Conservation (phyloP, 257 asterid species). For the Henckelia pumila region DNA sequence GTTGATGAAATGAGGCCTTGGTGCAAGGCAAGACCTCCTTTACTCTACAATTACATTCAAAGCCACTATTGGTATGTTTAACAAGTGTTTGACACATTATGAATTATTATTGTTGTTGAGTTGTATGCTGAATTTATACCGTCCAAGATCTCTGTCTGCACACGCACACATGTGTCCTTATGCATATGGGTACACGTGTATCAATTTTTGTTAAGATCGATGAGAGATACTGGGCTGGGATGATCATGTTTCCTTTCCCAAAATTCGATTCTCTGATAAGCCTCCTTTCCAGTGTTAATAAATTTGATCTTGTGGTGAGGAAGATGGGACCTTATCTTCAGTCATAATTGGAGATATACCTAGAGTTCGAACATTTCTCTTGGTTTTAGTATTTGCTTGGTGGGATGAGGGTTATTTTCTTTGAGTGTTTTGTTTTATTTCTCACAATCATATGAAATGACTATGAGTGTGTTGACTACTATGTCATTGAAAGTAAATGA, state of each 20-base stretch:
- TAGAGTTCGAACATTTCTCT: background rate
- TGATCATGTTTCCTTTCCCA: background rate
- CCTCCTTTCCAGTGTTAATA: background rate
- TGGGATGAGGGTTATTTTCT: background rate
- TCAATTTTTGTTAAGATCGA: background rate
- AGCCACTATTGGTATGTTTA: constrained; percentile 86
- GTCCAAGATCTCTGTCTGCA: constrained; percentile 8
- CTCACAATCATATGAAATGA: background rate
- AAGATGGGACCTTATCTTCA: background rate
- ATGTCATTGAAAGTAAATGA: background rate
- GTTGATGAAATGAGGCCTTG: constrained; percentile 76
- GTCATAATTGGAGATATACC: background rate
- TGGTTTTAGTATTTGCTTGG: background rate
- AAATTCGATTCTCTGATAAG: background rate
- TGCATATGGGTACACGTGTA: background rate
- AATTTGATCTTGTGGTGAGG: background rate
- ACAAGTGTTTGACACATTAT: constrained; percentile 17
- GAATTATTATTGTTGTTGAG: constrained; percentile 20
- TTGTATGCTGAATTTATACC: constrained; percentile 10
- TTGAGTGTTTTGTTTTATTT: background rate
- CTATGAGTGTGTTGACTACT: background rate
- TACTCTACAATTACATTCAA: constrained; percentile 87
- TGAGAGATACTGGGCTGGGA: background rate
- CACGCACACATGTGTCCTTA: background rate
- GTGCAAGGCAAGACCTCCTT: constrained; percentile 92